These are phyloP conservation scores for Ceratobasidium sp. DNA, from an alignment of 1,284 basidiomycete species.

Conservation along the genomic window DNA sequence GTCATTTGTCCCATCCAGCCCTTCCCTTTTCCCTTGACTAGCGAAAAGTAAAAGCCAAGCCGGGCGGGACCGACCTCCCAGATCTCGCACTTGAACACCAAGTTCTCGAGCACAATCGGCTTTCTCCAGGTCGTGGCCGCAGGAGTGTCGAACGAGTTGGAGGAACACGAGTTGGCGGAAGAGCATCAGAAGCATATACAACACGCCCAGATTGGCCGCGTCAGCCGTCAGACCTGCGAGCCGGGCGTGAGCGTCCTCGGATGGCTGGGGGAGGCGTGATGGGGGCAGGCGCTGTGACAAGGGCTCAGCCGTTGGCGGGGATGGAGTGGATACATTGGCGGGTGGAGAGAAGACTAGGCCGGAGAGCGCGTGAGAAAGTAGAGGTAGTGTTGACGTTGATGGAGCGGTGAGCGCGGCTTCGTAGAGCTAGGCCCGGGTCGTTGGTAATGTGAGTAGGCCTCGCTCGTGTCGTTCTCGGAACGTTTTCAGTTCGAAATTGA, in stretches of 20 bases:
- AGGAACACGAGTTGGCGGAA: slow-evolving; percentile 79
- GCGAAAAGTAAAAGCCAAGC: slow-evolving; percentile 68
- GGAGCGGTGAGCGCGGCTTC: slow-evolving; percentile 54
- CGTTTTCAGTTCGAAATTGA: slow-evolving; percentile 83
- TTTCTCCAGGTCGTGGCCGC: slow-evolving; percentile 19
- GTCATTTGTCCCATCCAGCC: slow-evolving; percentile 64
- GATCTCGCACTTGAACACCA: slow-evolving; percentile 79
- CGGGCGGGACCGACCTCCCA: slow-evolving; percentile 77
- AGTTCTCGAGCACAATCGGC: slow-evolving; percentile 35
- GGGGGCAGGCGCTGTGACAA: slow-evolving; percentile 55
- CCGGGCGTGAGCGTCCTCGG: too few species aligned
- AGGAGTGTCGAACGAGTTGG: slow-evolving; percentile 56
- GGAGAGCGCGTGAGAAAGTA: slow-evolving; percentile 42
- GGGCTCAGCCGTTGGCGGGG: slow-evolving; percentile 54
- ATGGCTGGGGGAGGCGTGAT: slow-evolving; percentile 52
- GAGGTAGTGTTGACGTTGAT: slow-evolving; percentile 58
- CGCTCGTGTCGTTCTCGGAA: slow-evolving; percentile 73
- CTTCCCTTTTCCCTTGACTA: slow-evolving; percentile 51
- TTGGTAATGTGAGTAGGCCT: slow-evolving; percentile 64
- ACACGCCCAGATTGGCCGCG: slow-evolving; percentile 78
- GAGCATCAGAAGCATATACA: slow-evolving; percentile 85
- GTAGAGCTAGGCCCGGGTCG: slow-evolving; percentile 75
- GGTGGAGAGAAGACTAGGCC: slow-evolving; percentile 55
- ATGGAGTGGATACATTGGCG: slow-evolving; percentile 54
- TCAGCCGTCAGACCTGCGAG: slow-evolving; percentile 79